Percentiles rank a stretch among this genome's conserved stretches.
Evolutionary conservation across 176 grass and related monocot species (phyloP).

Genomic region (Hordeum marinum): DNA sequence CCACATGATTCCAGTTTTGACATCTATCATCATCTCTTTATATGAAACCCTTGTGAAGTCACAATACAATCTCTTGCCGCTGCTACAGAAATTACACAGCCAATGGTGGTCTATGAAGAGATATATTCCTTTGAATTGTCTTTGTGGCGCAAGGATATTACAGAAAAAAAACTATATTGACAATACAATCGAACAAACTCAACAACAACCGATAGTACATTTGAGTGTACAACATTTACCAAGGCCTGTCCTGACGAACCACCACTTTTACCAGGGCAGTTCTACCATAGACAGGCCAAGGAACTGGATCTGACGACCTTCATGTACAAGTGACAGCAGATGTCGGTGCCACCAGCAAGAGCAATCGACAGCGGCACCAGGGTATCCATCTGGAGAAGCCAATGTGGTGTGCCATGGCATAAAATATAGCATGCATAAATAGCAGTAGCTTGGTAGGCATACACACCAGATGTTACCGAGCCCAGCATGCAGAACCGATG

Average conservation of each 20-base stretch:
- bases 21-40: not conserved
- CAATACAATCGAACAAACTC: not conserved
- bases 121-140: not conserved
- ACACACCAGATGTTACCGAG: not conserved
- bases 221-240: slow-evolving; percentile 9
- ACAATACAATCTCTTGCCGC: not conserved
- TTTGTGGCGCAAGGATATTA: not conserved
- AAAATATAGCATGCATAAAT: slow-evolving; percentile 1
- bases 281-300: not conserved
- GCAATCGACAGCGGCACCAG: not conserved
- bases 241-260: not conserved
- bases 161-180: not conserved
- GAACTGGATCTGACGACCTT: not conserved
- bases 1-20: not conserved
- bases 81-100: not conserved
- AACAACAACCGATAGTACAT: not conserved
- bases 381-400: slow-evolving; percentile 2
- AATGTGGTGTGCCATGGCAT: not conserved
- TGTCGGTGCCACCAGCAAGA: not conserved
- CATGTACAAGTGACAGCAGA: slow-evolving; percentile 5
- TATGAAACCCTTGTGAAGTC: not conserved
- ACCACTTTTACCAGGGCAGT: not conserved
- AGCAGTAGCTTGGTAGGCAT: not conserved
- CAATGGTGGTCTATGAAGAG: not conserved
- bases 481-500: not conserved